Percentiles rank a stretch among this genome's conserved stretches.
These are phyloP conservation scores for Staphylotrichum tortipilum DNA, from an alignment of 495 filamentous ascomycete genomes.

Conservation along the genomic window DNA sequence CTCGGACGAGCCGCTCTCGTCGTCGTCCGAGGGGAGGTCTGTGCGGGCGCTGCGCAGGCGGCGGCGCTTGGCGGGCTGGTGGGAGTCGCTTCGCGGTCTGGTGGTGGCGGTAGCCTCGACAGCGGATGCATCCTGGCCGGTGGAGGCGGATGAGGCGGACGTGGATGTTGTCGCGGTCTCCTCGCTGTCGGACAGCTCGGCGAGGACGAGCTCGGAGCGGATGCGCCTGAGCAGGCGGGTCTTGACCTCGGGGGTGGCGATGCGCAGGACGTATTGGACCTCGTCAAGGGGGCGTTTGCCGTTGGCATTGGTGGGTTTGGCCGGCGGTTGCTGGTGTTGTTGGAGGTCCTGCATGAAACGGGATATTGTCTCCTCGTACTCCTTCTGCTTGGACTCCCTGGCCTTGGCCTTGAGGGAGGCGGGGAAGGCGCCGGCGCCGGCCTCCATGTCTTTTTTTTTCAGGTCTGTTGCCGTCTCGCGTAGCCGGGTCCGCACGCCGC, in stretches of 20 bases:
- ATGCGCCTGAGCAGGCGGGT: conserved; percentile 42
- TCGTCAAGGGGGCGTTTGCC: conserved; percentile 37
- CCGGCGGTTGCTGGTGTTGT: conserved; percentile 16
- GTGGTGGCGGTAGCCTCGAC: not conserved
- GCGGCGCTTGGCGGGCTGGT: conserved; percentile 44
- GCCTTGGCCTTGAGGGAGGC: conserved; percentile 37
- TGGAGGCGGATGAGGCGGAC: conserved; percentile 19
- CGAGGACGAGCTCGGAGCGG: conserved; percentile 39
- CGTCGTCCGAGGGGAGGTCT: conserved; percentile 23
- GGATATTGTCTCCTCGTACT: conserved; percentile 50
- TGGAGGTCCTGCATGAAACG: conserved; percentile 29
- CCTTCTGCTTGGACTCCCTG: conserved; percentile 35
- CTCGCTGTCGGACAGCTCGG: conserved; percentile 37
- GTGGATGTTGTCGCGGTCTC: conserved; percentile 24
- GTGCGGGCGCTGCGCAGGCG: conserved; percentile 45
- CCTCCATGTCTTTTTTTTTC: conserved; percentile 41
- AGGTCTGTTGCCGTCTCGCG: conserved; percentile 53
- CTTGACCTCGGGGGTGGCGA: conserved; percentile 37
- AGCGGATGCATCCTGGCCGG: not conserved
- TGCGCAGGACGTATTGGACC: conserved; percentile 37
- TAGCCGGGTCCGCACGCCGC: conserved; percentile 53
- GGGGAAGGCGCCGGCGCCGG: conserved; percentile 32
- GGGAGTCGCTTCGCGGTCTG: conserved; percentile 33
- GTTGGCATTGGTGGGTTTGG: conserved; percentile 14
- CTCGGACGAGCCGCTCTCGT: conserved; percentile 21